These are phyloP conservation scores for Ogataea paraovalis DNA, from an alignment of 805 yeast genomes.

Conservation along the genomic window DNA sequence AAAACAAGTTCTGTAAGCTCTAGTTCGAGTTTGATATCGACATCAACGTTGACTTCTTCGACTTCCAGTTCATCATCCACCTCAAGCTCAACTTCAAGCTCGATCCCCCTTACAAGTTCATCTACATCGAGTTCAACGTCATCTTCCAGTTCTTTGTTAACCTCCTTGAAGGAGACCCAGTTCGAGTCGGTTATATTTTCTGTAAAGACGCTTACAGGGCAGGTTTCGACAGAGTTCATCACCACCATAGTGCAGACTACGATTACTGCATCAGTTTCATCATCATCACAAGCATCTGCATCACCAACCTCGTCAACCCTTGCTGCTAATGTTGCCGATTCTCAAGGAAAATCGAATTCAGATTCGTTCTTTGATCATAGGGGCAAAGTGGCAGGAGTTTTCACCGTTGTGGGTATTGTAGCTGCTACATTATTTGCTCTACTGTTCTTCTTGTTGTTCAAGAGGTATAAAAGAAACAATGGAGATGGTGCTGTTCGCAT, in stretches of 20 bases:
- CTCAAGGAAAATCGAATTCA: constrained; percentile 9
- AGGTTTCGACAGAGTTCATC: constrained; percentile 18
- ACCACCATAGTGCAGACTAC: constrained; percentile 20
- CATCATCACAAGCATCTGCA: constrained; percentile 12
- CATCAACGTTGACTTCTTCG: too few species aligned
- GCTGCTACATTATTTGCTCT: constrained; percentile 40
- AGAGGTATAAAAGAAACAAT: background rate
- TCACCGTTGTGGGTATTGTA: constrained; percentile 72
- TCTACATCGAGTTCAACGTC: constrained; percentile 6
- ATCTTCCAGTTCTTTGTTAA: constrained; percentile 4
- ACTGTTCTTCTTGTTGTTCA: constrained; percentile 37
- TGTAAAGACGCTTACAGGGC: constrained; percentile 20
- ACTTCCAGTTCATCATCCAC: constrained; percentile 4
- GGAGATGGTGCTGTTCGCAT: constrained; percentile 7
- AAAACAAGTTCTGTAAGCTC: background rate
- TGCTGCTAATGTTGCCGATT: constrained; percentile 4
- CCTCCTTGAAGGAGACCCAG: background rate
- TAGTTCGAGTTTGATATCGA: background rate
- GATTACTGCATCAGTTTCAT: constrained; percentile 12
- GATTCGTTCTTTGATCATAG: constrained; percentile 56
- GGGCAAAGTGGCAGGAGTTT: constrained; percentile 84
- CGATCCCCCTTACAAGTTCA: constrained; percentile 12
- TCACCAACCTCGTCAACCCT: constrained; percentile 5
- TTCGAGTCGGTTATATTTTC: constrained; percentile 16
- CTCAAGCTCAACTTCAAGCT: constrained; percentile 11